These are phyloP conservation scores for Fusarium lateritium DNA, from an alignment of 2,329 filamentous ascomycete genomes.

Conservation along the genomic window DNA sequence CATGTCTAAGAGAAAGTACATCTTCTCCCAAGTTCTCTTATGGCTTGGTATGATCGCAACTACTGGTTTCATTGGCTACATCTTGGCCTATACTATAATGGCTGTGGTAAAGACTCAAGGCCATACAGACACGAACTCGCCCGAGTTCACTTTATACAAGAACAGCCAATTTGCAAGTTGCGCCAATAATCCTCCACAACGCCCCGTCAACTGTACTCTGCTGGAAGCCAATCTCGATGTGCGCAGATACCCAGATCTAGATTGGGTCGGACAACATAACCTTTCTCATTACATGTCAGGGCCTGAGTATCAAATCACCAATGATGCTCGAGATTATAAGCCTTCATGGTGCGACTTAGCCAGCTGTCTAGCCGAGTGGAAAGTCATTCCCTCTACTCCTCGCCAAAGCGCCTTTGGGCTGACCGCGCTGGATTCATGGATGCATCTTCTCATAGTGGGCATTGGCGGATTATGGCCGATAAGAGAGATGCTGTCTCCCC, in stretches of 20 bases:
- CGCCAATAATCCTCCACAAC: not conserved
- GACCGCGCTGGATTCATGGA: not conserved
- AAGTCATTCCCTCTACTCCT: conserved; percentile 1
- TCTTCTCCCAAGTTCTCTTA: not conserved
- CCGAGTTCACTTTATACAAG: not conserved
- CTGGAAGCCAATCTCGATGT: not conserved
- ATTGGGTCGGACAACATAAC: not conserved
- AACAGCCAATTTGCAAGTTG: conserved; percentile 2
- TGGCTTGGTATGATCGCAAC: not conserved
- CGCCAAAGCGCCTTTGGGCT: not conserved
- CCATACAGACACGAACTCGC: not conserved
- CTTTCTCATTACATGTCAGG: not conserved
- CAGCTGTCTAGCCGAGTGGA: conserved; percentile 2
- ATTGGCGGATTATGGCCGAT: not conserved
- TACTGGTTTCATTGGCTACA: not conserved
- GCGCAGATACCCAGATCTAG: not conserved
- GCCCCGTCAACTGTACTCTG: conserved; percentile 1
- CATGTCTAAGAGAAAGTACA: not conserved
- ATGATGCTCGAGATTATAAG: not conserved
- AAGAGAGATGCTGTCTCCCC: not conserved
- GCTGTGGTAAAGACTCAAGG: not conserved
- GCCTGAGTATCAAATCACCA: conserved; percentile 3
- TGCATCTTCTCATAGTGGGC: not conserved
- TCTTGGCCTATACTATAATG: not conserved
- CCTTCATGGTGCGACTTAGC: conserved; percentile 6